Evolutionary conservation across 2,329 filamentous ascomycete species (phyloP).

Genomic region (Westerdykella sp.): DNA sequence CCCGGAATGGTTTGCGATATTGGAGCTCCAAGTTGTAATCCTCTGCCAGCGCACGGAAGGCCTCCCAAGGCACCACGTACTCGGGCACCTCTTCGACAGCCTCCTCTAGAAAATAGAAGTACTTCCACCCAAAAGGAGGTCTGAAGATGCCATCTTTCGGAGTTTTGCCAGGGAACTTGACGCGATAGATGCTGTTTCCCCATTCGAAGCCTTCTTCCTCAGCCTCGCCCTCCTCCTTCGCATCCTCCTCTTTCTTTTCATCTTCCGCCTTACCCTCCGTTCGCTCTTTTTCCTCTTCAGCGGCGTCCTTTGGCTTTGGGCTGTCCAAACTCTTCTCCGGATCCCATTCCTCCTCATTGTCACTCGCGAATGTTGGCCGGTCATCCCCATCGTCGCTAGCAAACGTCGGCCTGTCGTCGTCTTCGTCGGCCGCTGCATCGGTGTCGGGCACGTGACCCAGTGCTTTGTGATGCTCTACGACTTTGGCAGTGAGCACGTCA

Average conservation of each 20-base stretch:
- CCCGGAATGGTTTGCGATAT: conserved; percentile 83
- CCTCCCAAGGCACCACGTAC: conserved; percentile 97
- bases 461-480: conserved; percentile 67
- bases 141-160: conserved; percentile 85
- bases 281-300: conserved; percentile 32
- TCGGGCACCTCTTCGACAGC: conserved; percentile 94
- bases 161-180: conserved; percentile 77
- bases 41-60: conserved; percentile 89
- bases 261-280: conserved; percentile 21
- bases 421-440: conserved; percentile 23
- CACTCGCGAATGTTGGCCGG: conserved; percentile 31
- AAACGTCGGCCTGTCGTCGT: not conserved
- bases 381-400: conserved; percentile 25
- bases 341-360: conserved; percentile 41
- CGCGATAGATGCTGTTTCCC: conserved; percentile 89
- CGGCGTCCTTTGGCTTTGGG: conserved; percentile 31
- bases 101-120: conserved; percentile 92
- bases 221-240: conserved; percentile 42
- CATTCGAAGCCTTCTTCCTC: conserved; percentile 57
- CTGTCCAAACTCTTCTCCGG: conserved; percentile 41
- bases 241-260: conserved; percentile 38
- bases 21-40: conserved; percentile 95
- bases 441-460: conserved; percentile 26
- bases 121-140: conserved; percentile 95
- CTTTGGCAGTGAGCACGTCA: conserved; percentile 73